Evolutionary conservation across 2,329 filamentous ascomycete species (phyloP).

Genomic region (Pseudogymnoascus sp.): DNA sequence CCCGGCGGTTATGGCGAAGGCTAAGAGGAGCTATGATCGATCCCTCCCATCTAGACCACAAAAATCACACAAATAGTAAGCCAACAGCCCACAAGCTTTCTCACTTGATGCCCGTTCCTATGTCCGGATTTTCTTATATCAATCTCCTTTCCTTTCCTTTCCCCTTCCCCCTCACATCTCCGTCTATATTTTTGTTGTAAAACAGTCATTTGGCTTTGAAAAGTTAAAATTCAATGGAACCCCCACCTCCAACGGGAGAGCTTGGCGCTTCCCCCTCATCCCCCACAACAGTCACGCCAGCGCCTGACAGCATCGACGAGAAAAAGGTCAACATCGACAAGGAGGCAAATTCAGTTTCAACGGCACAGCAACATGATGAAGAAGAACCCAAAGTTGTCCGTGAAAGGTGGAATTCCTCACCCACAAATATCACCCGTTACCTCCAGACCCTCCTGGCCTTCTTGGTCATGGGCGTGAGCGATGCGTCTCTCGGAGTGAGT

Average conservation of each 20-base stretch:
- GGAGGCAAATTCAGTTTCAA: neutral
- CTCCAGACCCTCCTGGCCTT: conserved; percentile 53
- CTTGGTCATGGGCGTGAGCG: conserved; percentile 59
- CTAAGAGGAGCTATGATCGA: neutral
- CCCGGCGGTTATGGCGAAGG: neutral
- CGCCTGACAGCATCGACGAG: neutral
- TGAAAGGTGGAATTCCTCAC: conserved; percentile 57
- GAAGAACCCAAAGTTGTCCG: conserved; percentile 16
- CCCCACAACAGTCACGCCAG: neutral
- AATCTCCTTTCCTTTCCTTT: neutral
- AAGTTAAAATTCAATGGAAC: neutral
- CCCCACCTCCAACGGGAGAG: neutral
- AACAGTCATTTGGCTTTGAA: neutral
- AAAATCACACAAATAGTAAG: conserved; percentile 1
- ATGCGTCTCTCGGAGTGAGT: conserved; percentile 55
- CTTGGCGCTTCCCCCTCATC: conserved; percentile 2
- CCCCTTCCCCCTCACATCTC: neutral
- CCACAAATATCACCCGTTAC: conserved; percentile 49
- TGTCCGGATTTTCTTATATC: neutral
- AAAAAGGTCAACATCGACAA: neutral
- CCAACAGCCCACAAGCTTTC: neutral
- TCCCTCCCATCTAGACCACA: neutral
- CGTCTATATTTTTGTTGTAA: neutral
- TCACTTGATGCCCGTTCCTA: neutral
- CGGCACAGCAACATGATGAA: neutral